phyloP scores from a whole-genome alignment of 805 yeast genomes.

The Candida morakotiae region DNA sequence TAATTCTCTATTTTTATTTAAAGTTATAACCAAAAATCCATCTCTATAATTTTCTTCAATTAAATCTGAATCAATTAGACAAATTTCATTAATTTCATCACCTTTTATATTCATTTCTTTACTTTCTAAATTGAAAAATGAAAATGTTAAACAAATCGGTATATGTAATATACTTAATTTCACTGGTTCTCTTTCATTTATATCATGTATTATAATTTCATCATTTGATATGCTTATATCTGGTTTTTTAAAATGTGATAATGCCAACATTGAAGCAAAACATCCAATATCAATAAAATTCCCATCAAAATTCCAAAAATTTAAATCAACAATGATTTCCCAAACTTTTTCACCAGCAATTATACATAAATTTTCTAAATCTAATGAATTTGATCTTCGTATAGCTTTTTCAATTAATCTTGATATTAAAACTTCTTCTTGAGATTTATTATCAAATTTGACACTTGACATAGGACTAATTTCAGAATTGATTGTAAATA shows the following conservation, averaged over 20 bases:
- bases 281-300: conserved; percentile 88
- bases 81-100: conserved; percentile 53
- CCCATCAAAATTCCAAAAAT: conserved; percentile 87
- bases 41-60: conserved; percentile 74
- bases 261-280: conserved; percentile 82
- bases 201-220: conserved; percentile 60
- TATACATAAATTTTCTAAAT: conserved; percentile 85
- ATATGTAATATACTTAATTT: conserved; percentile 81
- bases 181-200: conserved; percentile 81
- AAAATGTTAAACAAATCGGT: conserved; percentile 85
- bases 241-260: conserved; percentile 79
- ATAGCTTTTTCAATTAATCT: conserved; percentile 89
- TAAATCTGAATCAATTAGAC: conserved; percentile 69
- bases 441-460: conserved; percentile 73
- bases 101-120: conserved; percentile 71
- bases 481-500: conserved; percentile 80
- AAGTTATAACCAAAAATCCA: conserved; percentile 78
- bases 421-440: conserved; percentile 75
- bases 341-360: conserved; percentile 90
- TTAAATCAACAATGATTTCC: conserved; percentile 87
- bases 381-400: conserved; percentile 85
- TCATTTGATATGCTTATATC: conserved; percentile 59
- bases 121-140: conserved; percentile 70
- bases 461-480: conserved; percentile 88
- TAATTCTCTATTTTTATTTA: conserved; percentile 85